These are phyloP conservation scores for Amanita pseudoporphyria DNA, from an alignment of 768 basidiomycete species.

Conservation along the genomic window DNA sequence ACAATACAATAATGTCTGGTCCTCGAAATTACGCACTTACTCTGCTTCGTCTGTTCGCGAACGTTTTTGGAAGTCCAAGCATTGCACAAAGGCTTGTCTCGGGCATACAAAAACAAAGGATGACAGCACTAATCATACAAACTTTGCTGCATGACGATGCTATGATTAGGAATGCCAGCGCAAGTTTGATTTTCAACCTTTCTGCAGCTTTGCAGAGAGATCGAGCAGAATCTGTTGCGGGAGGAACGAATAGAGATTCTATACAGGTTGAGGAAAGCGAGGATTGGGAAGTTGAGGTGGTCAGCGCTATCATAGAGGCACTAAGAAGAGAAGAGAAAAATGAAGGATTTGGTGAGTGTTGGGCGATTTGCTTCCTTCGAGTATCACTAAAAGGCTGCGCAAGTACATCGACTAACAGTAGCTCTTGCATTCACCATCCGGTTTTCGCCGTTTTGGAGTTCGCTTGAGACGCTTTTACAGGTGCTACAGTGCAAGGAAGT, in stretches of 20 bases:
- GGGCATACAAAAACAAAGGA: slow-evolving; percentile 16
- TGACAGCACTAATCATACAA: slow-evolving; percentile 53
- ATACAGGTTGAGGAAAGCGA: slow-evolving; percentile 44
- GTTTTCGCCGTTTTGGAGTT: slow-evolving; percentile 59
- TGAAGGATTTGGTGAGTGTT: slow-evolving; percentile 70
- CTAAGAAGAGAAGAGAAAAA: slow-evolving; percentile 57
- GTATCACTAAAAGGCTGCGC: slow-evolving; percentile 1
- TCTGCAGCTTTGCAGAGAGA: slow-evolving; percentile 56
- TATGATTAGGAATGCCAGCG: slow-evolving; percentile 66
- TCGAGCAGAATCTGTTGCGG: slow-evolving; percentile 30
- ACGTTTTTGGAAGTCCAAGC: slow-evolving; percentile 46
- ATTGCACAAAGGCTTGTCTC: slow-evolving; percentile 31
- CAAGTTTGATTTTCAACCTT: slow-evolving; percentile 74
- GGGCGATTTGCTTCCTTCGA: not conserved
- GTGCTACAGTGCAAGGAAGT: slow-evolving; percentile 54
- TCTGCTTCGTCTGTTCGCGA: slow-evolving; percentile 56
- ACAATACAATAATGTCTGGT: slow-evolving; percentile 20
- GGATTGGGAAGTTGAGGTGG: slow-evolving; percentile 82
- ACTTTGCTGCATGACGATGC: slow-evolving; percentile 61
- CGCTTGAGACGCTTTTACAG: slow-evolving; percentile 49
- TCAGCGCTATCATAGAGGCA: slow-evolving; percentile 77
- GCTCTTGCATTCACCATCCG: slow-evolving; percentile 70
- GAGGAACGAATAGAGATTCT: slow-evolving; percentile 19
- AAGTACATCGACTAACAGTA: slow-evolving; percentile 78
- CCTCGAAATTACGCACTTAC: slow-evolving; percentile 54